These are phyloP conservation scores for Carex arenaria DNA, from an alignment of 202 grass and related monocot species.

Conservation along the genomic window DNA sequence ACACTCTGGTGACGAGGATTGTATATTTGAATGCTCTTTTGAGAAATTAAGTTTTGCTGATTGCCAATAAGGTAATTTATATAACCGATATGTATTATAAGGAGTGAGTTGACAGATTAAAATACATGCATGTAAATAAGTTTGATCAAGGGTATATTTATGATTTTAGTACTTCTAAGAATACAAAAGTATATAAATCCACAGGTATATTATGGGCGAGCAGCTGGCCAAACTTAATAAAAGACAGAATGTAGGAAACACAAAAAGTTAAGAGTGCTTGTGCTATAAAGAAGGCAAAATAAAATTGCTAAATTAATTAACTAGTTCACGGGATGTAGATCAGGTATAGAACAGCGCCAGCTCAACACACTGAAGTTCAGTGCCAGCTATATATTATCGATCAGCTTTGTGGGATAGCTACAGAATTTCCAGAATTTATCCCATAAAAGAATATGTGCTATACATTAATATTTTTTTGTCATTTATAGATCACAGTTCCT, in stretches of 20 bases:
- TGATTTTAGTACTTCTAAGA: too few relatives aligned
- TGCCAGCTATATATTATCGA: neutral
- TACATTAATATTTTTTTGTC: neutral
- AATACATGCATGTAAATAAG: neutral
- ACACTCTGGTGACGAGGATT: too few relatives aligned
- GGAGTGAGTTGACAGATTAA: too few relatives aligned
- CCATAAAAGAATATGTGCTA: neutral
- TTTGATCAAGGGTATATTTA: neutral
- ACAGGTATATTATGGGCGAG: neutral
- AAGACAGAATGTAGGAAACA: neutral
- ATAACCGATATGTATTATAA: too few relatives aligned
- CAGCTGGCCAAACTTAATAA: neutral
- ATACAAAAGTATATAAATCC: too few relatives aligned
- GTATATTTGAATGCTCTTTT: neutral
- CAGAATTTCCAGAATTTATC: neutral
- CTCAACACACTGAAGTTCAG: neutral
- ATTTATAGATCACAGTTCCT: too few relatives aligned
- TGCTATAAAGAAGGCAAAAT: neutral
- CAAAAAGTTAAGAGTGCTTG: neutral
- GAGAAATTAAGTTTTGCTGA: too few relatives aligned
- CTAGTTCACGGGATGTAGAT: neutral
- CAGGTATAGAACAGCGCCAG: neutral
- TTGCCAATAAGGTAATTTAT: too few relatives aligned
- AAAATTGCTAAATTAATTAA: neutral
- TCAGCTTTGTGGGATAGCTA: neutral